Evolutionary conservation across 805 yeast species (phyloP).

Genomic region (Candida taoyuanica): DNA sequence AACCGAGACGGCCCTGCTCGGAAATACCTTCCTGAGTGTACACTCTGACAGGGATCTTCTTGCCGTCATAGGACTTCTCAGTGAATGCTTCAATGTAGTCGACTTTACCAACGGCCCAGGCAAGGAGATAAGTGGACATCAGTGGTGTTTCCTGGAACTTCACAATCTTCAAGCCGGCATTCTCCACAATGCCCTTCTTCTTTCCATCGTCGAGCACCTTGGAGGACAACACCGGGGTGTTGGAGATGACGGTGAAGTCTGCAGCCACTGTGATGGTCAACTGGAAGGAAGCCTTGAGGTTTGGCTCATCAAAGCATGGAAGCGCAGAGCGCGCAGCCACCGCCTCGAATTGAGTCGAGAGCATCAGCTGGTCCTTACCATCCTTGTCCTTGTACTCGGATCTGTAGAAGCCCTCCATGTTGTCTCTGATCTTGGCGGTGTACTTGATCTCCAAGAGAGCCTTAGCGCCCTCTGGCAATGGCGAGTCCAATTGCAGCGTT

Average conservation of each 20-base stretch:
- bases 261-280: conserved; percentile 55
- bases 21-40: conserved; percentile 77
- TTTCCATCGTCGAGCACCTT: conserved; percentile 38
- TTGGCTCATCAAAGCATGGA: conserved; percentile 84
- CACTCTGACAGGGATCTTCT: conserved; percentile 73
- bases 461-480: conserved; percentile 31
- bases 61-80: conserved; percentile 38
- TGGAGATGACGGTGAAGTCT: conserved; percentile 55
- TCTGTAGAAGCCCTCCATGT: conserved; percentile 79
- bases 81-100: conserved; percentile 54
- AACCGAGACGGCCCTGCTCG: conserved; percentile 64
- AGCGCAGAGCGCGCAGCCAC: conserved; percentile 81
- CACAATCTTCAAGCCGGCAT: conserved; percentile 25
- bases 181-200: conserved; percentile 43
- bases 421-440: conserved; percentile 58
- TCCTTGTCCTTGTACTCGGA: conserved; percentile 54
- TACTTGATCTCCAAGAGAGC: conserved; percentile 45
- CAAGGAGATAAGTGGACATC: conserved; percentile 79
- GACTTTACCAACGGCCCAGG: conserved; percentile 77
- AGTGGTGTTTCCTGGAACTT: conserved; percentile 68
- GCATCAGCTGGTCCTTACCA: conserved; percentile 64
- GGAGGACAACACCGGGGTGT: conserved; percentile 54
- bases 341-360: conserved; percentile 83
- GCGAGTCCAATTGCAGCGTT: conserved; percentile 48
- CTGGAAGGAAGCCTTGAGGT: conserved; percentile 43